Base-by-base conservation (phyloP, 805 yeast genomes). In the Yamadazyma insecticola region DNA sequence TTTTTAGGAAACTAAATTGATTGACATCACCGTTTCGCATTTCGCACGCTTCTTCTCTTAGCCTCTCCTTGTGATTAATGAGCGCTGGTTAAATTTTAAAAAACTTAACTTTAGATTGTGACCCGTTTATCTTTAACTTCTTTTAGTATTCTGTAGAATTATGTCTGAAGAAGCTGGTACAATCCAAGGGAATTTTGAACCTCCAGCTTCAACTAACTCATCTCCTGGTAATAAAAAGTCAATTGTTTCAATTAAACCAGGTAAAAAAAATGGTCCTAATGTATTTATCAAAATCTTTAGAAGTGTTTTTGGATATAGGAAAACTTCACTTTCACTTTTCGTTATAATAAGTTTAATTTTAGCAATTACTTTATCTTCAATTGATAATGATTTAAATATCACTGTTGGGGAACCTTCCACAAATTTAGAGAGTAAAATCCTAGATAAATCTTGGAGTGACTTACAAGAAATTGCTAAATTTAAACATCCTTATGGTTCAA, bases 401-500 rank as follows among this genome's bases (percentile, higher is more conserved):
- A 52, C 78, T 2, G 51, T 75, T 17, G 29, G 42, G 2, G 50
- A 72, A 6, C 82, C 82, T 3, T 33, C 47, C 0, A 56, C 60
- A 6, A 62, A 65, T 22, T 63, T 70, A 1, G 60, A 58, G 23
- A 41, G 48, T 5, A 45, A 59, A 5, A 32, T 63, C 2, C 48
- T 69, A 7, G 49, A 47, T 37, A 66, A 83, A 3, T 35, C 65
- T 11, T 89, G 96, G 96, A 39, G 56, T 2, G 84, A 81, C 46
- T 63, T 89, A 29, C 94, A 87, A 51, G 51, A 57, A 3, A 78
- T 89, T 8, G 81, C 92, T 0, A 47, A 58, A 19, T 51, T 67
- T 16, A 78, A 76, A 32, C 97, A 89, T 57, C 87, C 96, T 1
- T 89, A 82, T 55, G 75, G 77, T 15, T 80, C 95, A 0, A 75